Evolutionary conservation across 768 basidiomycete genomes (phyloP).

Genomic region (Pleurotus tuoliensis): DNA sequence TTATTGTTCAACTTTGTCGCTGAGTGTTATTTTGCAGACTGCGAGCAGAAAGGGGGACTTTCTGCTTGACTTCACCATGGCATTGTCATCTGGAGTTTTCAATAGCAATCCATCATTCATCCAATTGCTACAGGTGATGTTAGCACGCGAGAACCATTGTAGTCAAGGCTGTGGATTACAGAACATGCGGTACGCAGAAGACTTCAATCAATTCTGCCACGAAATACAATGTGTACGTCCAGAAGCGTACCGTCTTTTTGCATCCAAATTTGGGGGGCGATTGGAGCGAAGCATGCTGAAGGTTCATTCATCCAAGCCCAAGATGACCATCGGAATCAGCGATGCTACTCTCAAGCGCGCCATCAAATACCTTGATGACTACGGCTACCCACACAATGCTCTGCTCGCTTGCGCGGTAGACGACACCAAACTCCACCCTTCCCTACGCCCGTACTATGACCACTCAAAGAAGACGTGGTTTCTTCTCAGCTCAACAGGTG

Average conservation of each 20-base stretch:
- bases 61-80: neutral
- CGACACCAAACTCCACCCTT: conserved; percentile 29
- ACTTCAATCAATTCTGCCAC: conserved; percentile 17
- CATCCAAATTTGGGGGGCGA: conserved; percentile 6
- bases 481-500: no score
- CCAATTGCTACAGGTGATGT: conserved; percentile 20
- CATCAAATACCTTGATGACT: conserved; percentile 11
- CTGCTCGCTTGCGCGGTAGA: conserved; percentile 27
- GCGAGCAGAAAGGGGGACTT: neutral
- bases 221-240: conserved; percentile 16
- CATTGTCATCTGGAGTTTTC: neutral
- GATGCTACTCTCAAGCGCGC: conserved; percentile 16
- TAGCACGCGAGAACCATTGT: conserved; percentile 12
- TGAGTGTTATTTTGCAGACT: neutral
- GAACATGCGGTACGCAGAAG: conserved; percentile 24
- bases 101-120: conserved; percentile 12
- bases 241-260: conserved; percentile 12
- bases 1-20: neutral
- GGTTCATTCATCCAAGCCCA: conserved; percentile 12
- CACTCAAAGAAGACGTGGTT: no score
- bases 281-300: conserved; percentile 1
- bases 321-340: conserved; percentile 19
- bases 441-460: conserved; percentile 23
- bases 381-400: conserved; percentile 15
- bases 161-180: conserved; percentile 19